phyloP scores from a whole-genome alignment of 164 flowering plant genomes.

The Malania oleifera region DNA sequence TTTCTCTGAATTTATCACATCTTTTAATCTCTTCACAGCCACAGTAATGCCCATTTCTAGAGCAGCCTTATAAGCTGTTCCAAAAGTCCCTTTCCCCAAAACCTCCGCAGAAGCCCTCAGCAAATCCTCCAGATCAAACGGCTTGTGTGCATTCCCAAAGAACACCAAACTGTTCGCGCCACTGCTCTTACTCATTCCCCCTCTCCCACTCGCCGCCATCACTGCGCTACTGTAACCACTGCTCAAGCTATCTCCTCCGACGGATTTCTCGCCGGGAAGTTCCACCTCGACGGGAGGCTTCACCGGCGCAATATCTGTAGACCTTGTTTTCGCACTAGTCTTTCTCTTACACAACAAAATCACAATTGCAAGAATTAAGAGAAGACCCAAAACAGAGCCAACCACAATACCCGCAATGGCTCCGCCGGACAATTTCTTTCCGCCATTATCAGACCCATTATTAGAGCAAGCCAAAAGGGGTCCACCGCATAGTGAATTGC shows the following conservation, averaged over 20 bases:
- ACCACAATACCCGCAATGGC: slow-evolving; percentile 79
- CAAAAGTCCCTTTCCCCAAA: slow-evolving; percentile 77
- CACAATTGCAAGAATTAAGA: slow-evolving; percentile 39
- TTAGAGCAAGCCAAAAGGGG: slow-evolving; percentile 48
- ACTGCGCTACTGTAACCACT: slow-evolving; percentile 12
- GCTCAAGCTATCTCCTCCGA: slow-evolving; percentile 1
- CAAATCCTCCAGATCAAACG: slow-evolving; percentile 64
- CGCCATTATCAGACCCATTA: slow-evolving; percentile 4
- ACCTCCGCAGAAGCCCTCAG: slow-evolving; percentile 83
- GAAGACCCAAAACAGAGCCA: slow-evolving; percentile 42
- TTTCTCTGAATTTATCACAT: slow-evolving; percentile 55
- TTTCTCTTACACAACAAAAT: slow-evolving; percentile 40
- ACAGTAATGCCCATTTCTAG: slow-evolving; percentile 58
- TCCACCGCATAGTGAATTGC: slow-evolving; percentile 67
- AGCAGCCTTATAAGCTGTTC: slow-evolving; percentile 73
- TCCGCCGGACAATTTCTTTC: slow-evolving; percentile 58
- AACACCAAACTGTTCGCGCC: slow-evolving; percentile 43
- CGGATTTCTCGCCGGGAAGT: slow-evolving; percentile 20
- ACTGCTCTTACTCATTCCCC: slow-evolving; percentile 16
- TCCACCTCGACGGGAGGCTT: slow-evolving; percentile 30
- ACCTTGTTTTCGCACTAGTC: slow-evolving; percentile 20
- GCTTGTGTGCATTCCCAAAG: slow-evolving; percentile 33
- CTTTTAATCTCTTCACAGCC: slow-evolving; percentile 92
- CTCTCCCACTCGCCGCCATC: slow-evolving; percentile 14
- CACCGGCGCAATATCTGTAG: slow-evolving; percentile 21